A percentile compares a stretch with the other conserved stretches of the same genome.
Conservation (phyloP, 1,284 basidiomycete genomes). For the Amylostereum areolatum region DNA sequence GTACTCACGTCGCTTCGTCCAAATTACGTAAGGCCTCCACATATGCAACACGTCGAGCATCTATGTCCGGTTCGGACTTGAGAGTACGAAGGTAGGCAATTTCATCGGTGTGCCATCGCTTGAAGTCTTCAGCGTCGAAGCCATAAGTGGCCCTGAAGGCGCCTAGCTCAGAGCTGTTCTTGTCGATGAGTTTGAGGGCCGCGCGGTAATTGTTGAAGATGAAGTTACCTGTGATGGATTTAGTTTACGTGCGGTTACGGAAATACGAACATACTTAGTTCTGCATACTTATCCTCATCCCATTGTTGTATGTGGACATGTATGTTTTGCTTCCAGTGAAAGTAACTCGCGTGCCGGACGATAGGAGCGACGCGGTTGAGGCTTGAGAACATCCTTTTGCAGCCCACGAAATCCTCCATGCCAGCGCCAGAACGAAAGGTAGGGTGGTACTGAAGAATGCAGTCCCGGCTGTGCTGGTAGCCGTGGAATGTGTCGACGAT, state of each 20-base stretch:
- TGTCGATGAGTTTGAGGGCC: too few relatives aligned
- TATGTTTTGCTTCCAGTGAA: conserved; percentile 19
- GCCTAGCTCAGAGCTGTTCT: background rate
- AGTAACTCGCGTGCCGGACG: conserved; percentile 18
- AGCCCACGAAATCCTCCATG: conserved; percentile 22
- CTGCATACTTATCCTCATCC: conserved; percentile 21
- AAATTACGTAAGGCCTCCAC: too few relatives aligned
- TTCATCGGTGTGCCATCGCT: conserved; percentile 12
- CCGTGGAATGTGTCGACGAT: conserved; percentile 21
- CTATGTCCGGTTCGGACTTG: conserved; percentile 11
- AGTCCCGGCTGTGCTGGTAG: conserved; percentile 19
- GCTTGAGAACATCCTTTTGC: conserved; percentile 21
- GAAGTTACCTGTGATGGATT: conserved; percentile 15
- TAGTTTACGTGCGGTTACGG: too few relatives aligned
- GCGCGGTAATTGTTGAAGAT: conserved; percentile 15
- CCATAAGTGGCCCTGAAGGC: background rate
- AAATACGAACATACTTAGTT: conserved; percentile 21
- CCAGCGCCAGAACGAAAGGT: conserved; percentile 18
- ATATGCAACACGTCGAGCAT: too few relatives aligned
- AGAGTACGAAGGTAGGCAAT: conserved; percentile 9
- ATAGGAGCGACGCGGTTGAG: conserved; percentile 17
- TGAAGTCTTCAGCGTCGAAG: conserved; percentile 5
- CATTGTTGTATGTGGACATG: conserved; percentile 20
- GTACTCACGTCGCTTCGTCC: too few relatives aligned
- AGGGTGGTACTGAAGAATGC: conserved; percentile 20